Base-by-base conservation (phyloP, 441 rosid genomes). In the Populus hybrid region DNA sequence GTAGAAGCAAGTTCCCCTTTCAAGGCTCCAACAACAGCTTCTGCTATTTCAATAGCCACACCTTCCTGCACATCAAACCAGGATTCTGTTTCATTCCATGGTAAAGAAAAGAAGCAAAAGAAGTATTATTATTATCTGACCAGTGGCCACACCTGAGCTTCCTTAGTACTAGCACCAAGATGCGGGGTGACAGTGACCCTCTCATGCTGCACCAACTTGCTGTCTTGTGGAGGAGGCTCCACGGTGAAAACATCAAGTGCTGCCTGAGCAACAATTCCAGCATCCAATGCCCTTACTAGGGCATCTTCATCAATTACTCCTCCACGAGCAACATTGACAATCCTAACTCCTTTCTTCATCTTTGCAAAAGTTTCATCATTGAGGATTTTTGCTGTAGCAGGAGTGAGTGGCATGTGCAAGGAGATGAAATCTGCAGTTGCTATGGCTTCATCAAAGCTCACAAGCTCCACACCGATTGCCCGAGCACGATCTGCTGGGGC, bases 261-360 rank as follows among this genome's bases (percentile, higher is more conserved):
- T n/a, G 98, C 98, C 91, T 94, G 98, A 80, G 98, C 96, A 75
- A 94, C 97, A 79, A 89, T 84, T 23, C 98, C 97, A 77, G 93
- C 65, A 83, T 94, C 96, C 67, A 96, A 68, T 30, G 99, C 98
- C 86, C 93, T 91, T 59, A 94, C 94, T 4, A 96, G 86, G 24
- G 98, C 98, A 1, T 92, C 97, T 84, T 96, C 99, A 64, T 96
- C 98, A 65, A 94, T 96, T 64, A 96, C 98, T 67, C 98, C 98
- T 30, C 99, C 98, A 74, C 96, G 95, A 46, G 99, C 97, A 81
- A 96, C 99, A 83, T 94, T 94, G 46, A 92, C 87, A 12, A 94
- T 91, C 10, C 98, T 86, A 69, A 93, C 97, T 65, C 99, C 98
- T 82, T 94, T 94, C 90, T 96, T 94, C 97, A 96, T 93, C 85